Percentiles rank a stretch among this genome's conserved stretches.
These are phyloP conservation scores for Waltergamsia citrina DNA, from an alignment of 2,329 filamentous ascomycete species.

Conservation along the genomic window DNA sequence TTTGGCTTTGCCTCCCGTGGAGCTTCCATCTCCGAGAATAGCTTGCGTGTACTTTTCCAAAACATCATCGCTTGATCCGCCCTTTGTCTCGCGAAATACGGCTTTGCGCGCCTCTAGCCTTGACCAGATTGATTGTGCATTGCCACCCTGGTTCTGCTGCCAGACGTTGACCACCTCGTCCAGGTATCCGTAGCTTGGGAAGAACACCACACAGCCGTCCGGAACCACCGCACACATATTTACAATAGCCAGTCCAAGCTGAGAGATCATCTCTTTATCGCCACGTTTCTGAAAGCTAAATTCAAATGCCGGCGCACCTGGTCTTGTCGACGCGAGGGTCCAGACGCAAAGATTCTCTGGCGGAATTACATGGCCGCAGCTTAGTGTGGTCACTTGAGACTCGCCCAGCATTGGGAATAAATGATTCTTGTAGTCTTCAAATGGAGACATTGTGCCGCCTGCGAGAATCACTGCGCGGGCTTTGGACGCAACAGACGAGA, in stretches of 20 bases:
- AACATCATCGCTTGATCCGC: constrained; percentile 54
- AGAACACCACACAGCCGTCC: constrained; percentile 89
- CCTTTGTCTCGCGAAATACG: constrained; percentile 50
- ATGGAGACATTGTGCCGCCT: constrained; percentile 96
- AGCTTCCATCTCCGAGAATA: constrained; percentile 39
- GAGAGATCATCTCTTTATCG: constrained; percentile 57
- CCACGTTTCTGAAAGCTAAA: constrained; percentile 78
- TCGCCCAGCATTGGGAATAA: constrained; percentile 67
- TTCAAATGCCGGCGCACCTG: constrained; percentile 52
- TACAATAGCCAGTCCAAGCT: constrained; percentile 65
- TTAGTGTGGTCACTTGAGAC: constrained; percentile 65
- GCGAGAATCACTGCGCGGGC: constrained; percentile 84
- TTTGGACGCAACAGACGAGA: constrained; percentile 75
- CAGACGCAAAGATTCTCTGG: constrained; percentile 70
- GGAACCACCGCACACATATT: constrained; percentile 66
- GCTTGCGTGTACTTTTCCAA: constrained; percentile 64
- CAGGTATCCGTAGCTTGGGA: constrained; percentile 89
- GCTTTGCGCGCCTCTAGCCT: constrained; percentile 48
- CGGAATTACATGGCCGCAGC: constrained; percentile 92
- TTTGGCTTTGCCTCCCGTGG: constrained; percentile 14
- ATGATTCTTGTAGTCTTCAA: constrained; percentile 80
- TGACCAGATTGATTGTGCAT: constrained; percentile 43
- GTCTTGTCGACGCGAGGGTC: constrained; percentile 44
- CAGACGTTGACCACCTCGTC: constrained; percentile 60
- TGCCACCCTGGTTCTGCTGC: constrained; percentile 27